Evolutionary conservation across 2,329 filamentous ascomycete genomes (phyloP).

Genomic region (Parafenestella ontariensis): DNA sequence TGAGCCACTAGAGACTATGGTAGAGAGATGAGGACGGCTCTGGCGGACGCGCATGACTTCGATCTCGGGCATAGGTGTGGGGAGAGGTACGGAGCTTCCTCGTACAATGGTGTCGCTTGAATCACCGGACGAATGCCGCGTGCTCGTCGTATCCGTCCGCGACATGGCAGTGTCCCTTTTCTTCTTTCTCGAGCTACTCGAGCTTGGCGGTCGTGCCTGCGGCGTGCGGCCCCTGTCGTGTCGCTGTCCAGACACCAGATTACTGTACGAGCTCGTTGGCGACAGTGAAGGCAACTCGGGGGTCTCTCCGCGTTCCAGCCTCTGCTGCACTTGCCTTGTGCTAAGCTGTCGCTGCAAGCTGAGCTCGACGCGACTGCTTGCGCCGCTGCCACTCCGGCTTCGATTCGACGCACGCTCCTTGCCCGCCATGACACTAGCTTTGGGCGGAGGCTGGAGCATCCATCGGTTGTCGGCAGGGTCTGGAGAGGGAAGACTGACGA

Average conservation of each 20-base stretch:
- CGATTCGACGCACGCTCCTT: constrained; percentile 72
- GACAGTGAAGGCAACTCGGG: constrained; percentile 46
- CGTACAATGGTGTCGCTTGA: constrained; percentile 31
- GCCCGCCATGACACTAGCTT: constrained; percentile 88
- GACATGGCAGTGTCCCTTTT: constrained; percentile 31
- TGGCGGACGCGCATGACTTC: constrained; percentile 33
- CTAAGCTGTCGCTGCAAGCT: constrained; percentile 50
- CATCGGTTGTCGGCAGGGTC: constrained; percentile 77
- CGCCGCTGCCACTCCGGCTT: constrained; percentile 61
- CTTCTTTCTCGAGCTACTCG: constrained; percentile 37
- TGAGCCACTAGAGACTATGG: constrained; percentile 43
- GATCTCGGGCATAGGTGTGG: constrained; percentile 20
- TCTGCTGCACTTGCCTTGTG: constrained; percentile 45
- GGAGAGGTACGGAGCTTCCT: constrained; percentile 18
- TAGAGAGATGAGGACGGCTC: constrained; percentile 43
- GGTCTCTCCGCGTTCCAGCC: constrained; percentile 44
- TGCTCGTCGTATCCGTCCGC: constrained; percentile 25
- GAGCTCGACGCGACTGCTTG: constrained; percentile 50
- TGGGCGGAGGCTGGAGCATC: constrained; percentile 94
- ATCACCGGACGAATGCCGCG: constrained; percentile 30
- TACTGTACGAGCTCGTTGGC: constrained; percentile 44
- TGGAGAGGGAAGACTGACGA: constrained; percentile 76
- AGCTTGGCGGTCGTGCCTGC: constrained; percentile 36
- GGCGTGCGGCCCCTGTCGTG: constrained; percentile 43
- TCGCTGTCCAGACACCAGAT: constrained; percentile 30